Conservation (phyloP, 116 monocot species). For the Cymodocea nodosa region DNA sequence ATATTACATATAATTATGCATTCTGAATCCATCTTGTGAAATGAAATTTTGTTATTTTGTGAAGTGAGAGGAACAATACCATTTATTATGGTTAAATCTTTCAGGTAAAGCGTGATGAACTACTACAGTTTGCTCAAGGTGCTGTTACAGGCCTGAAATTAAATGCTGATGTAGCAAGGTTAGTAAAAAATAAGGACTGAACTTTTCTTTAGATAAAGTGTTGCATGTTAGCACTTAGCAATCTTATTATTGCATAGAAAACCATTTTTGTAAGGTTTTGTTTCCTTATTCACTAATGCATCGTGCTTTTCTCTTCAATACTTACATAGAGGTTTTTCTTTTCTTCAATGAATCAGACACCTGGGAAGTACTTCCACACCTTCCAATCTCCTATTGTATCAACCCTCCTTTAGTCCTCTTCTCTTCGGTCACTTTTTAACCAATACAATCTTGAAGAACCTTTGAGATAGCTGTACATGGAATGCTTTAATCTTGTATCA, state of each 20-base stretch:
- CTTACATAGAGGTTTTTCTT: not conserved
- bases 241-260: too few relatives aligned
- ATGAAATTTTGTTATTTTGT: too few relatives aligned
- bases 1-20: not conserved
- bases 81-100: constrained; percentile 4
- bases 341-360: not conserved
- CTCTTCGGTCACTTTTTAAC: too few relatives aligned
- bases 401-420: too few relatives aligned
- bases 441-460: too few relatives aligned
- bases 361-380: too few relatives aligned
- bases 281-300: not conserved
- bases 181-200: not conserved
- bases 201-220: not conserved
- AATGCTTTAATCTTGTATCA: too few relatives aligned
- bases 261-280: not conserved
- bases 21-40: not conserved
- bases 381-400: too few relatives aligned
- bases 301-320: not conserved
- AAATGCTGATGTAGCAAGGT: constrained; percentile 72
- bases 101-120: constrained; percentile 91
- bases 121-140: constrained; percentile 91
- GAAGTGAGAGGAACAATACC: too few relatives aligned
- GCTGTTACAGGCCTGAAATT: constrained; percentile 89
- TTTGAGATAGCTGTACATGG: too few relatives aligned
- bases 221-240: not conserved